These are phyloP conservation scores for Penicillium thymicola DNA, from an alignment of 2,329 filamentous ascomycete genomes.

Conservation along the genomic window DNA sequence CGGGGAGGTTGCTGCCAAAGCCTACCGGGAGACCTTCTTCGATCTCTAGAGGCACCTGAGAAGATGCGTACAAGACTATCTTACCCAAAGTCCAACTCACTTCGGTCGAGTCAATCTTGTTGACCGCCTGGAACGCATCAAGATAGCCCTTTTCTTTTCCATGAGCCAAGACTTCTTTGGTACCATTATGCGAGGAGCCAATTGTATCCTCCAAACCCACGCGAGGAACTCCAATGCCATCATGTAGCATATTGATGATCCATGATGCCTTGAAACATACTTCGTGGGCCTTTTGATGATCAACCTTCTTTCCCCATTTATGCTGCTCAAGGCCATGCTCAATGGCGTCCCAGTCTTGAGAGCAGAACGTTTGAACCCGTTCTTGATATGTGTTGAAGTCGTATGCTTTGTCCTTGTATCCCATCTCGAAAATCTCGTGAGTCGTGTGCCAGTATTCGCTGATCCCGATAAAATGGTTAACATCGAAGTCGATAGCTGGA, in stretches of 20 bases:
- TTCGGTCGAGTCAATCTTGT: slow-evolving; percentile 88
- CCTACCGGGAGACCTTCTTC: slow-evolving; percentile 71
- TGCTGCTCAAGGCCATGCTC: slow-evolving; percentile 61
- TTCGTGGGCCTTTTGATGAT: slow-evolving; percentile 70
- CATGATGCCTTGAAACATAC: slow-evolving; percentile 98
- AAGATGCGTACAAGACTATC: slow-evolving; percentile 91
- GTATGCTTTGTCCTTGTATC: slow-evolving; percentile 74
- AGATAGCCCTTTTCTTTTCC: slow-evolving; percentile 72
- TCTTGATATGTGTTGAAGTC: slow-evolving; percentile 87
- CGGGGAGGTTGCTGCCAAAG: slow-evolving; percentile 79
- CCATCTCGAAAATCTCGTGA: slow-evolving; percentile 82
- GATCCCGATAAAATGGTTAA: slow-evolving; percentile 96
- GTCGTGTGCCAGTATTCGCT: slow-evolving; percentile 99
- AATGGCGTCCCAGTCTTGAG: slow-evolving; percentile 75
- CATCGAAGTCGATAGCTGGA: slow-evolving; percentile 91
- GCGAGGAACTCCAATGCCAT: slow-evolving; percentile 89
- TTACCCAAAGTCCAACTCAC: slow-evolving; percentile 97
- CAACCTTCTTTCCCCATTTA: slow-evolving; percentile 72
- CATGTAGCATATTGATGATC: slow-evolving; percentile 94
- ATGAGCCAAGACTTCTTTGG: slow-evolving; percentile 65
- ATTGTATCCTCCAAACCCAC: slow-evolving; percentile 68
- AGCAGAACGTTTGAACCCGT: slow-evolving; percentile 80
- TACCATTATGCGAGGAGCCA: slow-evolving; percentile 62
- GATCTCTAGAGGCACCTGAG: slow-evolving; percentile 69
- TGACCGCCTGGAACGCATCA: slow-evolving; percentile 85